phyloP scores from a whole-genome alignment of 1,139 yeast species.

The Barnettozyma hawaiiensis region DNA sequence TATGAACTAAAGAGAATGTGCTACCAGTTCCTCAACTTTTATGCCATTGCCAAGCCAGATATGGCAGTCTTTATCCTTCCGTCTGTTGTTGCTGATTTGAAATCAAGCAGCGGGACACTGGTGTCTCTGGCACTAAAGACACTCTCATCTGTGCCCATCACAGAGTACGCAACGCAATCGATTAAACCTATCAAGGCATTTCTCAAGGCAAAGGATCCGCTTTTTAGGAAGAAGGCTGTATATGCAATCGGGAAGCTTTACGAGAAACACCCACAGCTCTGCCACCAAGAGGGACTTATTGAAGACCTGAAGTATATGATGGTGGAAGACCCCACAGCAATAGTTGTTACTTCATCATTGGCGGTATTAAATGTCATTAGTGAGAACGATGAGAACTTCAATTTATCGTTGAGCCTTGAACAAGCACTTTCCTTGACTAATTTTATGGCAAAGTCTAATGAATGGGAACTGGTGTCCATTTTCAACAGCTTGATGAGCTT shows the following conservation, averaged over 20 bases:
- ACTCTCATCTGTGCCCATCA: conserved; percentile 51
- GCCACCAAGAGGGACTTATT: conserved; percentile 43
- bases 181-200: conserved; percentile 33
- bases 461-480: conserved; percentile 78
- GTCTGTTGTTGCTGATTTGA: conserved; percentile 47
- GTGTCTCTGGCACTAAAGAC: conserved; percentile 61
- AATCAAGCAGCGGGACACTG: conserved; percentile 36
- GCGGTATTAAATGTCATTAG: conserved; percentile 65
- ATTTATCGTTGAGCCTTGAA: conserved; percentile 48
- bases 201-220: conserved; percentile 50
- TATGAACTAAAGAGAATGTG: conserved; percentile 70
- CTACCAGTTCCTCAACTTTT: conserved; percentile 53
- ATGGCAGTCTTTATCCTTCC: conserved; percentile 54
- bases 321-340: conserved; percentile 51
- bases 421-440: conserved; percentile 51
- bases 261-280: conserved; percentile 47
- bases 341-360: conserved; percentile 68
- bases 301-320: conserved; percentile 53
- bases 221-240: conserved; percentile 65
- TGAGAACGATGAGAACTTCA: conserved; percentile 40
- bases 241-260: conserved; percentile 65
- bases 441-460: conserved; percentile 50
- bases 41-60: conserved; percentile 54
- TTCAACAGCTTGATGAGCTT: conserved; percentile 61
- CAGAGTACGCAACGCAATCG: conserved; percentile 46